phyloP scores from a whole-genome alignment of 2,329 filamentous ascomycete genomes.

The Apiospora aurea region DNA sequence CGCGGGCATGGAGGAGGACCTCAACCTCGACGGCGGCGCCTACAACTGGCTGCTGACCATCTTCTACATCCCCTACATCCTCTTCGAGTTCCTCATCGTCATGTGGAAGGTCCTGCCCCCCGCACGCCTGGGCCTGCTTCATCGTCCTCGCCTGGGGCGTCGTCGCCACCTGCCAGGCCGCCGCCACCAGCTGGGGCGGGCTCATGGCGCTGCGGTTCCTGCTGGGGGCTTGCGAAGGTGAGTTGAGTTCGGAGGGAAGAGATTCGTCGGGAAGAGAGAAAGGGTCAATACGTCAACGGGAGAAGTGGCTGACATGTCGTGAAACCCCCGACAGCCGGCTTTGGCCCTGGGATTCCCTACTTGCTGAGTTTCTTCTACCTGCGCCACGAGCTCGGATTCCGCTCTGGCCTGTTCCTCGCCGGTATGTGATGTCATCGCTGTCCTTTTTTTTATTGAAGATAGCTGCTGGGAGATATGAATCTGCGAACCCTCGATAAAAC shows the following conservation, averaged over 20 bases:
- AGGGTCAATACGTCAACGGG: too few species aligned
- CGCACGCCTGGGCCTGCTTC: slow-evolving; percentile 37
- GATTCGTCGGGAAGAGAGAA: not conserved
- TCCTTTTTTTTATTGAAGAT: not conserved
- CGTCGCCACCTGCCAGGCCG: slow-evolving; percentile 41
- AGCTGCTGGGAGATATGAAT: not conserved
- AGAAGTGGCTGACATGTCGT: not conserved
- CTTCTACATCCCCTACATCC: slow-evolving; percentile 53
- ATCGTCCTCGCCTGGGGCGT: slow-evolving; percentile 35
- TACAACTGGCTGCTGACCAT: slow-evolving; percentile 50
- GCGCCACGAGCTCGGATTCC: slow-evolving; percentile 52
- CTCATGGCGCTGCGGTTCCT: slow-evolving; percentile 43
- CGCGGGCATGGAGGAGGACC: slow-evolving; percentile 22
- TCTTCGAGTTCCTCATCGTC: slow-evolving; percentile 51
- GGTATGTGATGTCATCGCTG: not conserved
- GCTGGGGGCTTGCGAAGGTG: slow-evolving; percentile 40
- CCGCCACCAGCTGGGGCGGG: slow-evolving; percentile 41
- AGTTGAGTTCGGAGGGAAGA: too few species aligned
- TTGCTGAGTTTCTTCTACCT: slow-evolving; percentile 48
- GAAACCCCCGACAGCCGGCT: slow-evolving; percentile 33
- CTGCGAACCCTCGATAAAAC: not conserved
- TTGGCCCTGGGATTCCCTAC: slow-evolving; percentile 43
- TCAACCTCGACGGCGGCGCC: not conserved
- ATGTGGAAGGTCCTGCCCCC: slow-evolving; percentile 51
- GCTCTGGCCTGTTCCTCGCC: slow-evolving; percentile 45